Percentiles rank a stretch among this genome's conserved stretches.
Evolutionary conservation across 257 asterid species (phyloP).

Genomic region (Fraxinus americana): DNA sequence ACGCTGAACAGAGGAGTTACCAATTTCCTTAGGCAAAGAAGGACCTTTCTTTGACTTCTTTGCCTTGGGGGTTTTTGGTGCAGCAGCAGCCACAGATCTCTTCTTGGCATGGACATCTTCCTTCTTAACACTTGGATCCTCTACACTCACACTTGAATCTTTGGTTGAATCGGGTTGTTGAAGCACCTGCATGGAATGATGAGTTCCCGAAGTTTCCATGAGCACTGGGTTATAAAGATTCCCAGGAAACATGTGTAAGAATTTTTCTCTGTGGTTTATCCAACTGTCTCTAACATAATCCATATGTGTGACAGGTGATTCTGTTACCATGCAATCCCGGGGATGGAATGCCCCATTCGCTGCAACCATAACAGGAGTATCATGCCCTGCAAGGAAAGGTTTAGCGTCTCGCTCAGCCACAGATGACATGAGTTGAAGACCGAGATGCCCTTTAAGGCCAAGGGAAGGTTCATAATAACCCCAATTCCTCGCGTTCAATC

Average conservation of each 20-base stretch:
- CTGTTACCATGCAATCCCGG: not conserved
- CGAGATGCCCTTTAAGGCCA: not conserved
- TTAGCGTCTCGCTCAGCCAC: constrained; percentile 1
- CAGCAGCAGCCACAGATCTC: not conserved
- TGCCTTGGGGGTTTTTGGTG: constrained; percentile 5
- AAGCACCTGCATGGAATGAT: not conserved
- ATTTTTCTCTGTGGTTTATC: constrained; percentile 15
- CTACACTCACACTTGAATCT: not conserved
- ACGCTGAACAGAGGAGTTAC: constrained; percentile 2
- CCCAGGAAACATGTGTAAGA: constrained; percentile 15
- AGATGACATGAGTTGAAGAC: constrained; percentile 19
- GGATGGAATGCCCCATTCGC: not conserved
- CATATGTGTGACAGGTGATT: constrained; percentile 15
- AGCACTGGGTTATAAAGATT: constrained; percentile 6
- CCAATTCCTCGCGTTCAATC: constrained; percentile 1
- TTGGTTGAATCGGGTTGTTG: constrained; percentile 7
- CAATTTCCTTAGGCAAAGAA: constrained; percentile 16
- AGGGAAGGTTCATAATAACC: constrained; percentile 22
- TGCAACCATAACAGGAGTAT: not conserved
- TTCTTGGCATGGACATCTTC: not conserved
- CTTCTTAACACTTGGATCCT: constrained; percentile 8
- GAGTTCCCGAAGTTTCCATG: constrained; percentile 3
- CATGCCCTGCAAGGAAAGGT: constrained; percentile 3
- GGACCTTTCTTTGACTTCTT: constrained; percentile 18
- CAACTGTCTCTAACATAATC: constrained; percentile 16